Evolutionary conservation across 192 early-diverging fungal species (phyloP).

Genomic region (Podila epicladia): DNA sequence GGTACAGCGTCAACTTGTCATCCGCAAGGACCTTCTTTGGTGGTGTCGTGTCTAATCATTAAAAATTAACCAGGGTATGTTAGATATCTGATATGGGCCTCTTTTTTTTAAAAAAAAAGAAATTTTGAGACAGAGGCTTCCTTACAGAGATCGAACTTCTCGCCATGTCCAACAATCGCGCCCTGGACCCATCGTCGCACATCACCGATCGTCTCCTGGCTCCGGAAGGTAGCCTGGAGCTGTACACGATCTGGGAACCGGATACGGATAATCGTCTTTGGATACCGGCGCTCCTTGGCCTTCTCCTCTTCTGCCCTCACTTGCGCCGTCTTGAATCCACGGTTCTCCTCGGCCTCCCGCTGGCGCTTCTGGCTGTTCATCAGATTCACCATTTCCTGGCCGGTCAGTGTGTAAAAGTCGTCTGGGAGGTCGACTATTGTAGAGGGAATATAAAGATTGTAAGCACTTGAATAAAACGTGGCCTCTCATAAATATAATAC

Average conservation of each 20-base stretch:
- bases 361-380: conserved; percentile 65
- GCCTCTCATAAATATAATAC: not conserved
- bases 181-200: conserved; percentile 28
- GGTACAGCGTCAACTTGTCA: conserved; percentile 52
- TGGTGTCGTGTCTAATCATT: conserved; percentile 50
- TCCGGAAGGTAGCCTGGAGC: conserved; percentile 80
- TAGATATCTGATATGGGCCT: not conserved
- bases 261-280: conserved; percentile 83
- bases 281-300: conserved; percentile 70
- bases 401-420: conserved; percentile 84
- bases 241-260: conserved; percentile 82
- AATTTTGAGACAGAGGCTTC: not conserved
- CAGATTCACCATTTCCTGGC: conserved; percentile 74
- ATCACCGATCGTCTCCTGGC: conserved; percentile 60
- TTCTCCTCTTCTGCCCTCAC: conserved; percentile 79
- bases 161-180: conserved; percentile 44
- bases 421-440: conserved; percentile 82
- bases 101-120: not conserved
- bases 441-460: not conserved
- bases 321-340: conserved; percentile 81
- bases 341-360: conserved; percentile 67
- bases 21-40: conserved; percentile 64
- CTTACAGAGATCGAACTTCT: conserved; percentile 49
- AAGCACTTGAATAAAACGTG: not conserved
- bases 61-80: not conserved